A percentile compares a stretch with the other conserved stretches of the same genome.
phyloP scores from a whole-genome alignment of 176 grass and related monocot species.

The Triticum monococcum region DNA sequence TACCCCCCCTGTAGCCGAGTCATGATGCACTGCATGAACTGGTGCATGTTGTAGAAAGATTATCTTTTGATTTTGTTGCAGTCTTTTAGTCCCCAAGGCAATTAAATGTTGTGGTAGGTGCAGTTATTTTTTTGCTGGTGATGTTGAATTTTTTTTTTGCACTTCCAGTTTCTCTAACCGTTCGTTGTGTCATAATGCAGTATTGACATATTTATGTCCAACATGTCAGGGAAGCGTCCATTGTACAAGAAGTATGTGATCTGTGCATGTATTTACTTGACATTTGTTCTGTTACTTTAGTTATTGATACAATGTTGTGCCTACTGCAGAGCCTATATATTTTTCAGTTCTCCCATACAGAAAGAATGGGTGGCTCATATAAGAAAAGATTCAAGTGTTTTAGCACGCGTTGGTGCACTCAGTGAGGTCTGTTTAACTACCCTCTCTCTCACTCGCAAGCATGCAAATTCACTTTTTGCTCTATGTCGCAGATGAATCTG shows the following conservation, averaged over 20 bases:
- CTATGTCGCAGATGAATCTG: constrained; percentile 74
- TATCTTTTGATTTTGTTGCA: constrained; percentile 2
- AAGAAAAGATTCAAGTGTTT: constrained; percentile 61
- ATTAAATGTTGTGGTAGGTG: not conserved
- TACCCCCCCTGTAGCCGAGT: not conserved
- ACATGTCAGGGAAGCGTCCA: constrained; percentile 83
- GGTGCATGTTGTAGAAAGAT: not conserved
- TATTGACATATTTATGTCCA: constrained; percentile 64
- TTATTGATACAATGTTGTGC: constrained; percentile 10
- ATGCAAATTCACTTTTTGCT: constrained; percentile 24
- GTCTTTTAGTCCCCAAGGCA: not conserved
- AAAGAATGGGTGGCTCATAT: constrained; percentile 67
- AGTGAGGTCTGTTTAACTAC: constrained; percentile 60
- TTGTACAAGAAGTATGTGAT: constrained; percentile 90
- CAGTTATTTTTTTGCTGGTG: constrained; percentile 11
- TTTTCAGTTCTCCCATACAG: constrained; percentile 74
- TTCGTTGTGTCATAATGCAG: constrained; percentile 47
- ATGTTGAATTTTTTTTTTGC: constrained; percentile 9
- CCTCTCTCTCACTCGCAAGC: not conserved
- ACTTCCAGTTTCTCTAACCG: constrained; percentile 29
- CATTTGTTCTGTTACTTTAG: constrained; percentile 11
- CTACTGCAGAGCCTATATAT: constrained; percentile 63
- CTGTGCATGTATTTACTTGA: constrained; percentile 20
- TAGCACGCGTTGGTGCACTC: constrained; percentile 61
- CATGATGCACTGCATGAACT: not conserved